A percentile compares a stretch with the other conserved stretches of the same genome.
Evolutionary conservation across 1,284 basidiomycete species (phyloP).

Genomic region (Microbotryum lychnidis-dioicae): DNA sequence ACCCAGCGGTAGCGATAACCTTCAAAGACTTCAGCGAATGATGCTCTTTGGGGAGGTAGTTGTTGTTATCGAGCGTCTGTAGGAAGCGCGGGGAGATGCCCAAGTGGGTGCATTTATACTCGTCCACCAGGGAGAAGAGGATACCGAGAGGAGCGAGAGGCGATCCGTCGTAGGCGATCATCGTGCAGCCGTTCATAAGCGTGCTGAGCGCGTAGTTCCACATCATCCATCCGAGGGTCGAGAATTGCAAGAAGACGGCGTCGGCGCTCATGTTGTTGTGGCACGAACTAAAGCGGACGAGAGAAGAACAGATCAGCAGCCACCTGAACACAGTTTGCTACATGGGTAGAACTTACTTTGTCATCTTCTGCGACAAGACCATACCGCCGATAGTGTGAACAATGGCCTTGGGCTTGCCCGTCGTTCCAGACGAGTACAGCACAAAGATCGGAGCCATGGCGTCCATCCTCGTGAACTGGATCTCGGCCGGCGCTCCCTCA

Average conservation of each 20-base stretch:
- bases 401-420: slow-evolving; percentile 42
- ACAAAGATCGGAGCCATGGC: slow-evolving; percentile 27
- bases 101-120: slow-evolving; percentile 63
- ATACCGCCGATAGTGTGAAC: slow-evolving; percentile 35
- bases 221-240: slow-evolving; percentile 55
- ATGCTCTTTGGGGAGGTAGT: slow-evolving; percentile 51
- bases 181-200: slow-evolving; percentile 40
- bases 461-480: slow-evolving; percentile 31
- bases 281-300: neutral
- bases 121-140: slow-evolving; percentile 65
- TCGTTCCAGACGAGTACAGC: slow-evolving; percentile 37
- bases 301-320: neutral
- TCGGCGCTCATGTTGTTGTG: slow-evolving; percentile 16
- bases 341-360: slow-evolving; percentile 3
- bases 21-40: slow-evolving; percentile 55
- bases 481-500: slow-evolving; percentile 22
- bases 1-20: slow-evolving; percentile 76
- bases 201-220: slow-evolving; percentile 50
- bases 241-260: slow-evolving; percentile 70
- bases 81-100: slow-evolving; percentile 47
- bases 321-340: neutral
- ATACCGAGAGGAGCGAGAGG: slow-evolving; percentile 62
- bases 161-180: slow-evolving; percentile 76
- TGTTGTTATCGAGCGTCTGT: slow-evolving; percentile 18
- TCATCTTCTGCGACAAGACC: slow-evolving; percentile 29